Conservation (phyloP, 768 basidiomycete species). For the Amylocystis lapponica region DNA sequence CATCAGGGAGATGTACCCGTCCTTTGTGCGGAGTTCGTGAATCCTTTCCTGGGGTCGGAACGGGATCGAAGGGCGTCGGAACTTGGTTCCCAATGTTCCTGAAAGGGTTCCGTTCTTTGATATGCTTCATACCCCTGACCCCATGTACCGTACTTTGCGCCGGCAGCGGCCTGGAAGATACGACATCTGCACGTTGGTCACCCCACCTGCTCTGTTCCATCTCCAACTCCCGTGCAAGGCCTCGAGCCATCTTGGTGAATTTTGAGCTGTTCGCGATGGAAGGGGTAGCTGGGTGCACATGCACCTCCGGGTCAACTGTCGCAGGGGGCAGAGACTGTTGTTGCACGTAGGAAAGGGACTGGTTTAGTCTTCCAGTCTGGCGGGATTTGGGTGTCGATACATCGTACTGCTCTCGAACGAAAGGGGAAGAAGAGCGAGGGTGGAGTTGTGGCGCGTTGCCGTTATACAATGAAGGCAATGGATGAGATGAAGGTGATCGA, state of each 20-base stretch:
- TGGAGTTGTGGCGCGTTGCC: too few species aligned
- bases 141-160: conserved; percentile 14
- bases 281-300: conserved; percentile 57
- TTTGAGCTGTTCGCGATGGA: conserved; percentile 42
- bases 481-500: neutral
- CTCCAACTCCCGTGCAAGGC: conserved; percentile 50
- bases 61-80: neutral
- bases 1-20: conserved; percentile 62
- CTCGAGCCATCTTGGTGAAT: conserved; percentile 56
- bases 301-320: conserved; percentile 40
- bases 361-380: neutral
- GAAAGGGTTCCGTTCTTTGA: conserved; percentile 32
- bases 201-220: conserved; percentile 23
- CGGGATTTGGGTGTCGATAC: conserved; percentile 5
- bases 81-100: conserved; percentile 26
- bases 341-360: conserved; percentile 1
- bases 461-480: too few species aligned
- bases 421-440: conserved; percentile 12
- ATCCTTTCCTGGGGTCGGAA: neutral
- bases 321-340: conserved; percentile 20
- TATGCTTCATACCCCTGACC: neutral
- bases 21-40: conserved; percentile 16
- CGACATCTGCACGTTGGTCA: neutral
- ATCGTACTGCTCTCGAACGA: neutral
- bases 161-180: neutral